phyloP scores from a whole-genome alignment of 768 basidiomycete genomes.

The Dendrothele bispora region DNA sequence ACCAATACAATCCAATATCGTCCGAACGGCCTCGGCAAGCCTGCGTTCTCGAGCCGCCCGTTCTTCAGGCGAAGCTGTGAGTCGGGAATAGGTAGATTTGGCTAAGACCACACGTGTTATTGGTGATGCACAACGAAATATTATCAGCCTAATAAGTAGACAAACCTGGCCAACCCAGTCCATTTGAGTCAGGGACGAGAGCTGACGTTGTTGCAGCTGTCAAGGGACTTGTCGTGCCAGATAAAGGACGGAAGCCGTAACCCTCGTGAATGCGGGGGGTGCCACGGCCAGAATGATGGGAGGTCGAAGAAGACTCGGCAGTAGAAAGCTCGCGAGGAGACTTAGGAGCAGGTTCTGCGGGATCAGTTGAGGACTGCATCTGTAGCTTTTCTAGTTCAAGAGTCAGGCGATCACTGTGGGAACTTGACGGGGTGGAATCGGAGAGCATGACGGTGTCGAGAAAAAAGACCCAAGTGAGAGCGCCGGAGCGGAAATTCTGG shows the following conservation, averaged over 20 bases:
- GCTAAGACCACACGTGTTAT: slow-evolving; percentile 44
- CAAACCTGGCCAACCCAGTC: slow-evolving; percentile 96
- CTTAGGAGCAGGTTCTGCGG: not conserved
- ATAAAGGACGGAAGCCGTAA: slow-evolving; percentile 77
- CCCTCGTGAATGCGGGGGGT: slow-evolving; percentile 60
- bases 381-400: slow-evolving; percentile 49
- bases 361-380: slow-evolving; percentile 8
- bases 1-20: slow-evolving; percentile 94
- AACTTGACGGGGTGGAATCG: slow-evolving; percentile 4
- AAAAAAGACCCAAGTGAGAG: not conserved
- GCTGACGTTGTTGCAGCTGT: slow-evolving; percentile 23
- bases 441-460: not conserved
- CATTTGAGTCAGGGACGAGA: slow-evolving; percentile 57
- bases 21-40: slow-evolving; percentile 83
- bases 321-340: too few species aligned
- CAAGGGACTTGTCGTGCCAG: slow-evolving; percentile 66
- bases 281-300: too few species aligned
- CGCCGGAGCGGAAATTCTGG: not conserved
- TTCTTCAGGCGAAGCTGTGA: slow-evolving; percentile 78
- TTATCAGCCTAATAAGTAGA: not conserved
- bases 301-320: slow-evolving; percentile 2
- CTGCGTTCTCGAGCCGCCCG: slow-evolving; percentile 69
- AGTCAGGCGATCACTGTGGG: slow-evolving; percentile 42
- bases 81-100: slow-evolving; percentile 84
- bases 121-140: not conserved